phyloP scores from a whole-genome alignment of 2,329 filamentous ascomycete species.

The Cercospora brassicicola region DNA sequence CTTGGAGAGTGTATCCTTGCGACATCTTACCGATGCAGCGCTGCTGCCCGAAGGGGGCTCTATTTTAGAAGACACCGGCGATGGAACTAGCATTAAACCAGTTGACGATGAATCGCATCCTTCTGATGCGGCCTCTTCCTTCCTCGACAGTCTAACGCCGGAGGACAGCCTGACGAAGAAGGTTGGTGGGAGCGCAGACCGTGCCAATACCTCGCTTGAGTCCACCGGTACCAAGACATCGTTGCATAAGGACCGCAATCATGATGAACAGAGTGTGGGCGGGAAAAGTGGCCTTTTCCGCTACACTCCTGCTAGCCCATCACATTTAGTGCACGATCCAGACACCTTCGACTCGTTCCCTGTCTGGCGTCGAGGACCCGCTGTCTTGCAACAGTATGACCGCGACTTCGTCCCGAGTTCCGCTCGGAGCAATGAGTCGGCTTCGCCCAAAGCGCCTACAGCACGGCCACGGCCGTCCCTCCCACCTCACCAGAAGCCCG shows the following conservation, averaged over 20 bases:
- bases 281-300: not conserved
- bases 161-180: not conserved
- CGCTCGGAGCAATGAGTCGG: not conserved
- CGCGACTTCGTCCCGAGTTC: not conserved
- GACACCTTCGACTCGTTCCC: not conserved
- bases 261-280: not conserved
- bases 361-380: not conserved
- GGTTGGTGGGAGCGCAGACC: not conserved
- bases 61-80: not conserved
- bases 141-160: conserved; percentile 3
- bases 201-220: not conserved
- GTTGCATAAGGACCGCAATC: not conserved
- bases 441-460: not conserved
- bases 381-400: not conserved
- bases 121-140: conserved; percentile 1
- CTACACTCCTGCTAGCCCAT: not conserved
- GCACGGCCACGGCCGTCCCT: not conserved
- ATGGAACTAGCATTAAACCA: not conserved
- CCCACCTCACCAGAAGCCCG: not conserved
- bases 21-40: conserved; percentile 7
- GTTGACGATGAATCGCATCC: not conserved
- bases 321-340: not conserved
- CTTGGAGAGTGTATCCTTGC: conserved; percentile 6
- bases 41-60: conserved; percentile 3
- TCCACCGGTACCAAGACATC: not conserved